Conservation (phyloP, 2,329 filamentous ascomycete genomes). For the Fusarium nelsonii region DNA sequence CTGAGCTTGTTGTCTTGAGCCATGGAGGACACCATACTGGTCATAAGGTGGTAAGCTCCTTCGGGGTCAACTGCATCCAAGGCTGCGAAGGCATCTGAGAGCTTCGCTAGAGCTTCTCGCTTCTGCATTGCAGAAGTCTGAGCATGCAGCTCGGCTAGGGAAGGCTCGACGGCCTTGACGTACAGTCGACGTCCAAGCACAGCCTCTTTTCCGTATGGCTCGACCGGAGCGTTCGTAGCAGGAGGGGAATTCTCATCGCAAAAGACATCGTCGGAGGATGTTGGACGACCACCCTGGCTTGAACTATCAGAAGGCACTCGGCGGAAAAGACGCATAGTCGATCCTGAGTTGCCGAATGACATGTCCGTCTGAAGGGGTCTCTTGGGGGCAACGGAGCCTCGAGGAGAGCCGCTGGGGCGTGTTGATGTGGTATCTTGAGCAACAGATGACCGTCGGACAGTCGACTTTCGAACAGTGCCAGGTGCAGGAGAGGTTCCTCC, state of each 20-base stretch:
- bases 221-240: slow-evolving; percentile 58
- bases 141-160: slow-evolving; percentile 87
- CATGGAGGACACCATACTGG: slow-evolving; percentile 79
- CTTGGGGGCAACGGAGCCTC: slow-evolving; percentile 65
- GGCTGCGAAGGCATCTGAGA: slow-evolving; percentile 87
- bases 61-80: slow-evolving; percentile 91
- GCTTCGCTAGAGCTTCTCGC: slow-evolving; percentile 82
- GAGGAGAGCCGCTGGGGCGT: slow-evolving; percentile 58
- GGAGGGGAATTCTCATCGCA: slow-evolving; percentile 75
- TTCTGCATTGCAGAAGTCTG: slow-evolving; percentile 76
- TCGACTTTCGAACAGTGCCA: slow-evolving; percentile 71
- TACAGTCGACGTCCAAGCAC: slow-evolving; percentile 85
- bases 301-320: slow-evolving; percentile 81
- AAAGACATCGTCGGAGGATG: slow-evolving; percentile 57
- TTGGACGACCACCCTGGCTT: slow-evolving; percentile 55
- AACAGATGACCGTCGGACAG: slow-evolving; percentile 63
- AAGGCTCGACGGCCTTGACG: slow-evolving; percentile 82
- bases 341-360: slow-evolving; percentile 93
- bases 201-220: slow-evolving; percentile 81
- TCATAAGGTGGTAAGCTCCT: slow-evolving; percentile 87
- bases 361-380: slow-evolving; percentile 89
- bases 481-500: slow-evolving; percentile 66
- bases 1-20: slow-evolving; percentile 76
- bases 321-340: slow-evolving; percentile 91
- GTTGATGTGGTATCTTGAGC: slow-evolving; percentile 52